Conservation (phyloP, 805 yeast species). For the Sporopachydermia quercuum region DNA sequence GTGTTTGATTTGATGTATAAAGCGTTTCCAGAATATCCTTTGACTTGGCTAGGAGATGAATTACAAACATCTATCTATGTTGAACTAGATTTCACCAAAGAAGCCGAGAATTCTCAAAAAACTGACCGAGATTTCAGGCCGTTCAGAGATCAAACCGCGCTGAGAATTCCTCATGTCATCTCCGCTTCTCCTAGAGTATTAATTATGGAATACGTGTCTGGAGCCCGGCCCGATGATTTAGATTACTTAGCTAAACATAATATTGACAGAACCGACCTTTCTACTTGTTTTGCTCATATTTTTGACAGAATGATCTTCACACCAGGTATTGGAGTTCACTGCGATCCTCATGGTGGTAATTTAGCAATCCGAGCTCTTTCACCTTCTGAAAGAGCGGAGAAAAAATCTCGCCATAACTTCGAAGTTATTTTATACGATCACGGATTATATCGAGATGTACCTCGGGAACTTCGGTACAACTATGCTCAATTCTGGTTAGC, state of each 20-base stretch:
- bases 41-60: slow-evolving; percentile 94
- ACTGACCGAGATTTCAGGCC: slow-evolving; percentile 54
- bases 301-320: slow-evolving; percentile 94
- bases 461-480: slow-evolving; percentile 58
- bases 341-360: slow-evolving; percentile 98
- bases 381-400: not conserved
- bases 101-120: slow-evolving; percentile 65
- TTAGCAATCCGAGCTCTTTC: slow-evolving; percentile 54
- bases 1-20: slow-evolving; percentile 62
- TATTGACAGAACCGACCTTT: slow-evolving; percentile 66
- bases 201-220: slow-evolving; percentile 77
- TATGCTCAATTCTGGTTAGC: slow-evolving; percentile 93
- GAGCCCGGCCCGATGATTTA: slow-evolving; percentile 71
- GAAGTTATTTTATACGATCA: slow-evolving; percentile 90
- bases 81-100: slow-evolving; percentile 81
- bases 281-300: slow-evolving; percentile 74
- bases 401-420: slow-evolving; percentile 46
- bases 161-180: slow-evolving; percentile 60
- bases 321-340: slow-evolving; percentile 82
- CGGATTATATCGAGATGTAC: slow-evolving; percentile 80
- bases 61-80: slow-evolving; percentile 72
- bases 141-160: slow-evolving; percentile 48
- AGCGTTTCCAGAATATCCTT: slow-evolving; percentile 85
- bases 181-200: slow-evolving; percentile 57
- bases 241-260: slow-evolving; percentile 43